Evolutionary conservation across 2,329 filamentous ascomycete genomes (phyloP).

Genomic region (Exutisphaerella laricina): DNA sequence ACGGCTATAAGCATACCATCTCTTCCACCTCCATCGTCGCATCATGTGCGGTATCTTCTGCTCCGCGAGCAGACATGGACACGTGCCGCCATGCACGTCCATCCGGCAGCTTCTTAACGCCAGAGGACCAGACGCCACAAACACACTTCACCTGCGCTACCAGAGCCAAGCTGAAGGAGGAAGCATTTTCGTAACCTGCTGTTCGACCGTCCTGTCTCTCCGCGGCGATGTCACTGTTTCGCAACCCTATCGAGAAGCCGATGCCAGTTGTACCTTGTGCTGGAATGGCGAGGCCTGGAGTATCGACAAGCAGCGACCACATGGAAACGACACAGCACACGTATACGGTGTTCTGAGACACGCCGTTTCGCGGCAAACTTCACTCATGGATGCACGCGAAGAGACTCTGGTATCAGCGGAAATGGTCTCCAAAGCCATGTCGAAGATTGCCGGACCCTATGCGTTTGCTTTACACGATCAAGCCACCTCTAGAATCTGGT

Average conservation of each 20-base stretch:
- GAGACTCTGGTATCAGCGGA: not conserved
- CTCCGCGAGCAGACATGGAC: constrained; percentile 24
- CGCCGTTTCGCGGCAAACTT: not conserved
- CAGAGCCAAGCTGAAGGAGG: constrained; percentile 4
- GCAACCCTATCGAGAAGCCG: constrained; percentile 64
- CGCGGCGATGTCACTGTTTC: constrained; percentile 64
- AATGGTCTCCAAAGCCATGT: constrained; percentile 13
- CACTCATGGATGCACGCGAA: constrained; percentile 3
- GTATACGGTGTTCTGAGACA: constrained; percentile 56
- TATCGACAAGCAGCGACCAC: constrained; percentile 53
- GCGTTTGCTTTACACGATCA: constrained; percentile 80
- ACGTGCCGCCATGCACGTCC: constrained; percentile 18
- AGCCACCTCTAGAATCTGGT: constrained; percentile 59
- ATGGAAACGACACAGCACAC: constrained; percentile 70
- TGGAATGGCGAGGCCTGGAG: constrained; percentile 99
- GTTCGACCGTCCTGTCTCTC: constrained; percentile 86
- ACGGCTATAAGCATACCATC: no score
- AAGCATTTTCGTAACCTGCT: constrained; percentile 50
- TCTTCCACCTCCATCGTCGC: not conserved
- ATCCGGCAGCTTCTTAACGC: constrained; percentile 23
- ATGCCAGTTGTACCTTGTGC: constrained; percentile 65
- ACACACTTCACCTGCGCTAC: constrained; percentile 11
- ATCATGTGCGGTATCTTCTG: constrained; percentile 36
- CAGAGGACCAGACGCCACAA: constrained; percentile 30
- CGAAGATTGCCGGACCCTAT: constrained; percentile 61